Evolutionary conservation across 208 protist species (phyloP), one percentile per base, ranked within the genome.

Genomic region (Trypanosoma platydactyli): DNA sequence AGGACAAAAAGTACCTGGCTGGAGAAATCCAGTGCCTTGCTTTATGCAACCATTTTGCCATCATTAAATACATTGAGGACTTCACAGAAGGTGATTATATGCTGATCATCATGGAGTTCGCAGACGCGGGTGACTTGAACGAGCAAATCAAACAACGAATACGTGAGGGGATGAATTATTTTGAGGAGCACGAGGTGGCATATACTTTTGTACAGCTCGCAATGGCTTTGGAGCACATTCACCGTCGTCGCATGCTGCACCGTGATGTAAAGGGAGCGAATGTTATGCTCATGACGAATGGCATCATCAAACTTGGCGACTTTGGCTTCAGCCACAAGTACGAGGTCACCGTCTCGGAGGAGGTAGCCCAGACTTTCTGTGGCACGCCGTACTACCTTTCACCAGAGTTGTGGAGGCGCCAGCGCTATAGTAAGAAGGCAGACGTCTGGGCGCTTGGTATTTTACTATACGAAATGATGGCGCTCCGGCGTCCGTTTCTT

Each of bases 31-130:
- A 87, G 25, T 89, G 86, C 42, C 71, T 92, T 45, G 69, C 84
- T 5, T 83, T 83, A 53, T 92, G 86, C 61, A 68, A 91, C 59
- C 85, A 83, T 67, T 91, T 92, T 59, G 84, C 88, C 16, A 93
- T 96, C 48, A 38, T 96, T 18, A 85, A 91, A 64, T 94, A 81
- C 63, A 76, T 87, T 64, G 91, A 88, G 46, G 88, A 91, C 57
- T 72, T 88, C 30, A 66, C 72, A 7, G 82, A 91, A 68, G 68
- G 62, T 16, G 83, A 90, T 49, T 62, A 68, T 18, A 76, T 53
- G 58, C 77, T 82, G 52, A 60, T 96, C 22, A 79, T 94, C 24
- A 76, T 93, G 48, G 88, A 94, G 58, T 96, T 86, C 73, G 84
- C 86, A 48, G 86, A 96, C 70, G 90, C 87, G 0, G 90, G 90